phyloP scores from a whole-genome alignment of 495 filamentous ascomycete genomes.

The Penicillium chermesinum region DNA sequence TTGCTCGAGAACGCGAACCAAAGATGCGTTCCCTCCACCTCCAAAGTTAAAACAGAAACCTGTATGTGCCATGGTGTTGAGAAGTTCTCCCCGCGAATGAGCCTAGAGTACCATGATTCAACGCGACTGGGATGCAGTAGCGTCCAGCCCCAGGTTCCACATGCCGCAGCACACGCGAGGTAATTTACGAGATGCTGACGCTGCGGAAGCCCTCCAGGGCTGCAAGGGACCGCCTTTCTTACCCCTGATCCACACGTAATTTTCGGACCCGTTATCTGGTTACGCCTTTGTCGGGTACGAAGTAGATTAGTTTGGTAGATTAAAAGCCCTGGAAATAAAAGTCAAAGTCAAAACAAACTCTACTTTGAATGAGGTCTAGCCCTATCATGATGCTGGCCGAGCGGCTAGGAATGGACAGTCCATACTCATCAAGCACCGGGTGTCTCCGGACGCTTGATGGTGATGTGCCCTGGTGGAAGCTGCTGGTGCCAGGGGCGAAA shows the following conservation, averaged over 20 bases:
- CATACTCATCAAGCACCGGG: no score
- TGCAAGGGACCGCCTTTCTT: conserved; percentile 12
- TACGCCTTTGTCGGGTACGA: not conserved
- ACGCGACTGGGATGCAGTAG: conserved; percentile 16
- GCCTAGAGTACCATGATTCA: not conserved
- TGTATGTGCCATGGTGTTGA: not conserved
- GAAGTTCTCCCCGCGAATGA: not conserved
- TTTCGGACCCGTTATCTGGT: not conserved
- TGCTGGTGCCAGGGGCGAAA: no score
- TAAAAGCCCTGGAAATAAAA: no score
- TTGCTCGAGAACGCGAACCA: no score
- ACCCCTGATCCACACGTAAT: not conserved
- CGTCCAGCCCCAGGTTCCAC: conserved; percentile 25
- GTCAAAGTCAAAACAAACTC: no score
- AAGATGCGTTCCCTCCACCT: no score
- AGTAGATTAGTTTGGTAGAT: no score
- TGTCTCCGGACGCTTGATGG: no score
- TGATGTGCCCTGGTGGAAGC: no score
- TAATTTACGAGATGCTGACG: conserved; percentile 4
- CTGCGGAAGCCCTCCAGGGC: conserved; percentile 1
- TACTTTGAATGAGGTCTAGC: no score
- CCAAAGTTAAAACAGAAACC: conserved; percentile 1
- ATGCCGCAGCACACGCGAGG: conserved; percentile 6
- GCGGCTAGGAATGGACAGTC: no score
- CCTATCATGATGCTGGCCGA: no score